phyloP scores from a whole-genome alignment of 352 stramenopile genomes.

The Pythium myriotylum region DNA sequence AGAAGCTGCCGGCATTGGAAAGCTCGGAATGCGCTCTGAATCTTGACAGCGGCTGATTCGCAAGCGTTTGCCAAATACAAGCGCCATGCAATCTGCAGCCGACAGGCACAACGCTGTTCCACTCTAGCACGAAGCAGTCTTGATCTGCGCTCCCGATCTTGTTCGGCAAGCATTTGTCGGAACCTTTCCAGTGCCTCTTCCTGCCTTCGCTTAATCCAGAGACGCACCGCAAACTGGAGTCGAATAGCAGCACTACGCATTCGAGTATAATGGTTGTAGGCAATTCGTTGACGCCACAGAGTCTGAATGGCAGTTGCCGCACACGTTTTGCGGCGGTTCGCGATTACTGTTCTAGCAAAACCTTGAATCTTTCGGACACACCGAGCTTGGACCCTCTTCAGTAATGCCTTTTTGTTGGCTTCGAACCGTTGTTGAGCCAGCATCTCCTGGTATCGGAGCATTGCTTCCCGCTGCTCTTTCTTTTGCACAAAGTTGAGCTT shows the following conservation, averaged over 20 bases:
- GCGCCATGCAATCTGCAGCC: slow-evolving; percentile 42
- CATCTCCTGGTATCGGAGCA: slow-evolving; percentile 29
- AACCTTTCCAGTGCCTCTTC: slow-evolving; percentile 20
- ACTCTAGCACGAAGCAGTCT: slow-evolving; percentile 27
- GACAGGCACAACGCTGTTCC: slow-evolving; percentile 20
- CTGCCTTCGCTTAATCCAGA: slow-evolving; percentile 15
- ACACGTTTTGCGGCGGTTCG: neutral
- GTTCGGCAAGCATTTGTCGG: slow-evolving; percentile 22
- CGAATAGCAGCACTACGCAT: neutral
- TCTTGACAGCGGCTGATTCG: slow-evolving; percentile 29
- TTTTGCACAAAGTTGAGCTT: slow-evolving; percentile 20
- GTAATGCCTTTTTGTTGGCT: slow-evolving; percentile 12
- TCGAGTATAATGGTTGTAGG: neutral
- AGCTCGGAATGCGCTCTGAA: slow-evolving; percentile 33
- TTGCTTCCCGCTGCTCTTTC: slow-evolving; percentile 15
- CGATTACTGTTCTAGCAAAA: neutral
- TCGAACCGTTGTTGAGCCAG: slow-evolving; percentile 23
- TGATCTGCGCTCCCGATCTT: slow-evolving; percentile 19
- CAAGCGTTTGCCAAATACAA: slow-evolving; percentile 12
- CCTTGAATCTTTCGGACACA: slow-evolving; percentile 3
- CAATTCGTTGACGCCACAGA: neutral
- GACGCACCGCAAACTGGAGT: slow-evolving; percentile 17
- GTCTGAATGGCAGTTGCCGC: slow-evolving; percentile 10
- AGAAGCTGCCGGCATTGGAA: slow-evolving; percentile 28
- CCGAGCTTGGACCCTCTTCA: slow-evolving; percentile 21